Evolutionary conservation across 2,329 filamentous ascomycete genomes (phyloP), one percentile per base, ranked within the genome.

Genomic region (Penicillium sp.): DNA sequence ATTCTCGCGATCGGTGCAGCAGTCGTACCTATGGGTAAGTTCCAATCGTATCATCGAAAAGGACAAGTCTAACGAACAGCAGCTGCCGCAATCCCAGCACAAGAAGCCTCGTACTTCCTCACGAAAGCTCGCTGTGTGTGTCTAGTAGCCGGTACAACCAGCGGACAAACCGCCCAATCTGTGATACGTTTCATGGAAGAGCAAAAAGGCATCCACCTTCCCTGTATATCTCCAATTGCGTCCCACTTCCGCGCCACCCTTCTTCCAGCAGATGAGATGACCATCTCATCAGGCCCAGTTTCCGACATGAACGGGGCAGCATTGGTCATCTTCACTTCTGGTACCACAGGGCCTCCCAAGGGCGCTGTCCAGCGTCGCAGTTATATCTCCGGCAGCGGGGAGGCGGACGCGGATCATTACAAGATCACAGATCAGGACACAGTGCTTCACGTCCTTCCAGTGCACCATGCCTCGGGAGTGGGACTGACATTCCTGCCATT

Each of bases 381-480:
- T 36, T 70, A 69, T 49, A 58, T 63, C 4, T 56, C 51, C 2
- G 55, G 53, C 1, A 60, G 54, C 9, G 58, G 58, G 4, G 61
- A 63, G 34, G 49, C 56, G 9, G 58, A 62, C 10, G 58, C 67
- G 11, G 74, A 75, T 50, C 71, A 73, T 12, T 66, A 68, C 54
- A 33, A 56, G 28, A 61, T 64, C 13, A 63, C 63, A 6, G 62
- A 67, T 11, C 54, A 61, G 6, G 61, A 69, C 18, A 60, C 58
- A 4, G 54, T 76, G 0, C 70, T 77, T 14, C 75, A 77, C 44
- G 59, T 75, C 0, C 64, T 77, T 4, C 75, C 75, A 0, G 69
- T 77, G 1, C 74, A 77, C 45, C 75, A 77, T 51, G 70, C 74
- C 9, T 75, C 75, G 7, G 75, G 75, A 46, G 38, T 62, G n/a